Base-by-base conservation (phyloP, 1,284 basidiomycete species). In the Papiliotrema flavescens region DNA sequence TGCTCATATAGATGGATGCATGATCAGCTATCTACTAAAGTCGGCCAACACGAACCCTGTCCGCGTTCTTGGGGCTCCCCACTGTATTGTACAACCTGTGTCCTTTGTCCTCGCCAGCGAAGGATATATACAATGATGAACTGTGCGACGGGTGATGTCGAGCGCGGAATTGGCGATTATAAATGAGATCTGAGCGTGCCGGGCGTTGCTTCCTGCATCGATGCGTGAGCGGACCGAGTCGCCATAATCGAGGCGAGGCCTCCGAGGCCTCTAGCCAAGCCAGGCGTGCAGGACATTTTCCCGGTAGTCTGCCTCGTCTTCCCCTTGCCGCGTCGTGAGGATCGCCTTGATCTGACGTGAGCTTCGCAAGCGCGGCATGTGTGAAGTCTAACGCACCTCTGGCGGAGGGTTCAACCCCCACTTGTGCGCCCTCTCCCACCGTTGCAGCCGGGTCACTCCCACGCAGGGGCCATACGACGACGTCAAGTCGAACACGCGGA, bases 401-500 rank as follows among this genome's bases (percentile, higher is more conserved):
- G 76, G 70, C 1, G 94, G 93, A 17, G 94, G 94, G 51, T 88
- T 81, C 22, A 96, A 79, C 6, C 90, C 91, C 43, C 94, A 80
- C 17, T 82, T 81, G 44, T 86, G 72, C 0, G 94, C 94, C 39
- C 94, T 81, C 65, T 95, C 83, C 90, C 91, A 98, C 34, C 94
- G 81, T 60, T 93, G 85, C 23, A 96, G 77, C 42, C 93, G 83
- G 14, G 85, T 83, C 45, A 94, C 81, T 1, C 92, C 92, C 42
- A 89, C 80, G 62, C 87, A 91, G 1, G 92, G 92, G 0, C 92
- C 92, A 69, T 86, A 95, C 62, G 90, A 84, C 54, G 86, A 85
- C 0, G 85, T 84, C 83, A 88, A 76, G 72, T 93, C 90, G 64
- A 92, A 93, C 2, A 86, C 82, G 2, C 88, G 83, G 14, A 92